Evolutionary conservation across 2,329 filamentous ascomycete genomes (phyloP), one percentile per base, ranked within the genome.

Genomic region (Beauveria sp.): DNA sequence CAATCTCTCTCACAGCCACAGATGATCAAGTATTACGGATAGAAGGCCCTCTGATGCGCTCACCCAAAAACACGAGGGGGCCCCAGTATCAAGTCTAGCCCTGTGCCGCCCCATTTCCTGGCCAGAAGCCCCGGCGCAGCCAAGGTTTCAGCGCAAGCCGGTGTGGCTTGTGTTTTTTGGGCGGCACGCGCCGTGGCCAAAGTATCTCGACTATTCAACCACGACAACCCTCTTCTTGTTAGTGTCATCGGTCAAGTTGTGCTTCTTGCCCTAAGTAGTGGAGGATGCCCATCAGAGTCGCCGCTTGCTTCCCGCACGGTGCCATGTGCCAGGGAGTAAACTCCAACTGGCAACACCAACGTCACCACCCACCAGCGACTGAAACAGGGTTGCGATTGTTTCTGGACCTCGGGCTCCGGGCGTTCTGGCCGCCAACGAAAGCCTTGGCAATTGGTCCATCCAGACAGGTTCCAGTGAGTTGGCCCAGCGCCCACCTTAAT

Each of bases 111-210:
- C 46, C 46, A 22, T 16, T 18, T 8, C 12, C 30, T 58, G 45
- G 46, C 45, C 14, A 50, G 14, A 42, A 58, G 22, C 34, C 22
- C 30, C 43, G 55, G 42, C 22, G 55, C 46, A 58, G 30, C 46
- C 28, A 58, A 58, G 46, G 55, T 58, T 58, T 58, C 55, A 58
- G 55, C 46, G 14, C 55, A 42, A 18, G 55, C 30, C 20, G 10
- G 45, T 42, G 55, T 50, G 45, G 45, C 45, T 58, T 50, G 30
- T 26, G 5, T 58, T 38, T 38, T 38, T 16, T 16, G 34, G 46
- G 55, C 55, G 55, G 55, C 46, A 42, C 55, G 55, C 55, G 55
- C 55, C 55, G 55, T 42, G 45, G 46, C 34, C 14, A 38, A 38
- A 38, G 34, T 16, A 6, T 38, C 34, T 38, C 34, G 34, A 38